Base-by-base conservation (phyloP, 768 basidiomycete species). In the Melanogaster broomeanus region DNA sequence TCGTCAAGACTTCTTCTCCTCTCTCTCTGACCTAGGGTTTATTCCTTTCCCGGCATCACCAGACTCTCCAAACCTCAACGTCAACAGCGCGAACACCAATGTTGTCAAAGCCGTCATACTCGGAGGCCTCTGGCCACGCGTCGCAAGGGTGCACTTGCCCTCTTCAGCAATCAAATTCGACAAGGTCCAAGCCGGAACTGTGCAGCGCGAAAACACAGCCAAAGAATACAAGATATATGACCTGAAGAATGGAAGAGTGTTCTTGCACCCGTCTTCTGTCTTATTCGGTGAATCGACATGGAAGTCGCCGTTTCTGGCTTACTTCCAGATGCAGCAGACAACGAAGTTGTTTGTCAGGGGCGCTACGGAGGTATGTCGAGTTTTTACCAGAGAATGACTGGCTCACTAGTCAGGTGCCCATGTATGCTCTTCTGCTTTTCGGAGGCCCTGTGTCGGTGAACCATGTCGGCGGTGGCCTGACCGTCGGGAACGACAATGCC, bases 151-250 rank as follows among this genome's bases (percentile, higher is more conserved):
- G 21, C 78, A 82, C 54, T 76, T 94, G 19, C 93, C 91, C 1
- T 73, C 75, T 49, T 82, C 82, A 15, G 84, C 81, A 9, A 82
- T 88, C 63, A 89, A 88, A 65, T 98, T 91, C 63, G 90, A 95
- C 72, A 83, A 87, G 61, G 80, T 93, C 2, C 87, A 90, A 55
- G 83, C 83, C 6, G 95, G 95, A 2, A 82, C 92, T 0, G 76
- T 96, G 10, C 88, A 87, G 59, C 85, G 91, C 37, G 92, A 93
- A 54, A 90, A 92, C 59, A 80, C 80, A 33, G 92, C 93, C 19
- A 82, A 82, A 52, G 92, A 97, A 63, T 89, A 87, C 77, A 86
- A 87, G 66, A 78, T 93, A 55, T 90, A 79, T 57, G 93, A 96
- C 64, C 67, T 87, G 45, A 63, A 64, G 28, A 77, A 76, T 54